phyloP scores from a whole-genome alignment of 1,284 basidiomycete genomes.

The Mycosarcoma maydis region DNA sequence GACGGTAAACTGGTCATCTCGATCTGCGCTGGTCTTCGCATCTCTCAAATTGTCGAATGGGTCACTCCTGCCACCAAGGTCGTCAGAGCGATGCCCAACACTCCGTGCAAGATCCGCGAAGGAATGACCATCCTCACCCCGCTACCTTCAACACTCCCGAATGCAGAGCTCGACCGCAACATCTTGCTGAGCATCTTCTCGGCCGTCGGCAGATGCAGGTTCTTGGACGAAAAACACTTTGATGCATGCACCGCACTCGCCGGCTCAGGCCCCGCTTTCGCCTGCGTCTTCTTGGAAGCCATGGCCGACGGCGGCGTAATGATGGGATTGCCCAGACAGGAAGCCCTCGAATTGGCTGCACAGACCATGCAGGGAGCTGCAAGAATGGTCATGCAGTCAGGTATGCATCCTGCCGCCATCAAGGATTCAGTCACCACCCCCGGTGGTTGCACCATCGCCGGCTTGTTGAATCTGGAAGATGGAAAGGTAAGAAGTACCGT shows the following conservation, averaged over 20 bases:
- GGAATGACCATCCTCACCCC: conserved; percentile 66
- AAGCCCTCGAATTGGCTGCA: conserved; percentile 92
- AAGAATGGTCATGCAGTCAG: conserved; percentile 89
- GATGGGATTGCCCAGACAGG: conserved; percentile 96
- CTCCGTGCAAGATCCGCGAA: conserved; percentile 79
- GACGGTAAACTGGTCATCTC: conserved; percentile 91
- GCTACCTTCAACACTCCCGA: conserved; percentile 36
- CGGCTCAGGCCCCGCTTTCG: conserved; percentile 96
- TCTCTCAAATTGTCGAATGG: conserved; percentile 80
- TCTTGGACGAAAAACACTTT: conserved; percentile 74
- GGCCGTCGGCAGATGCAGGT: conserved; percentile 60
- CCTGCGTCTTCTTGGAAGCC: conserved; percentile 94
- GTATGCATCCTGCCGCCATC: conserved; percentile 91
- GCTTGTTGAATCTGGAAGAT: conserved; percentile 92
- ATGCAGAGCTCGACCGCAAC: conserved; percentile 43
- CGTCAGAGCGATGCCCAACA: conserved; percentile 98
- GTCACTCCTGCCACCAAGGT: conserved; percentile 82
- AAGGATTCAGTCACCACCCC: conserved; percentile 99
- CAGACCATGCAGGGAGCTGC: conserved; percentile 97
- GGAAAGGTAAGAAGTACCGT: conserved; percentile 93
- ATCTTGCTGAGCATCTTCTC: conserved; percentile 61
- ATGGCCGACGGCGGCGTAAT: conserved; percentile 99
- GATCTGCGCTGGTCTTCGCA: conserved; percentile 93
- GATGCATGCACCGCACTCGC: conserved; percentile 97
- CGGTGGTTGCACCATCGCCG: conserved; percentile 98